These are phyloP conservation scores for Galeopsis tetrahit DNA, from an alignment of 257 asterid species.

Conservation along the genomic window DNA sequence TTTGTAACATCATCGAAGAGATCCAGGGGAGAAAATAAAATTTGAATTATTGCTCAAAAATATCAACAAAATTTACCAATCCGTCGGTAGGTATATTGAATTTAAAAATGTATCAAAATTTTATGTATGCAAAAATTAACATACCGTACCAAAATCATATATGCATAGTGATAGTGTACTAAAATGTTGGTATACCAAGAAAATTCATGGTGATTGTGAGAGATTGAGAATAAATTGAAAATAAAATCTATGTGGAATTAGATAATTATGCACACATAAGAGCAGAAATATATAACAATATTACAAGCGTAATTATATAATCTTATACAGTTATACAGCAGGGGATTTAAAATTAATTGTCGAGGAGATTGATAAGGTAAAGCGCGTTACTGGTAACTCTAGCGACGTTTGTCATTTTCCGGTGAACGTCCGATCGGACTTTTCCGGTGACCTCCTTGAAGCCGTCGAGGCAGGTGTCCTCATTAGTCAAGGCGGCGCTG, in stretches of 20 bases:
- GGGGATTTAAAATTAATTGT: conserved; percentile 4
- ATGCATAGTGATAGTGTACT: too few relatives aligned
- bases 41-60: too few relatives aligned
- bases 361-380: conserved; percentile 69
- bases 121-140: too few relatives aligned
- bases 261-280: background rate
- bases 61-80: too few relatives aligned
- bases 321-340: background rate
- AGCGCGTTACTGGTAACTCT: conserved; percentile 93
- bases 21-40: too few relatives aligned
- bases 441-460: conserved; percentile 65
- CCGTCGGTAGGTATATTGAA: too few relatives aligned
- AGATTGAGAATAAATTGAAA: too few relatives aligned
- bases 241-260: background rate
- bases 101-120: too few relatives aligned
- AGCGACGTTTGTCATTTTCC: conserved; percentile 63
- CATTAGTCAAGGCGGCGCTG: conserved; percentile 89
- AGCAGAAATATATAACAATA: background rate
- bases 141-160: too few relatives aligned
- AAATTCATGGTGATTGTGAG: too few relatives aligned
- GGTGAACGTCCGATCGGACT: conserved; percentile 62
- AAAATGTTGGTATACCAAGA: too few relatives aligned
- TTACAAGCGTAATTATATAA: background rate
- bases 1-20: background rate
- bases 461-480: conserved; percentile 91